Conservation (phyloP, 2,329 filamentous ascomycete species). For the Microascus cirrosus region DNA sequence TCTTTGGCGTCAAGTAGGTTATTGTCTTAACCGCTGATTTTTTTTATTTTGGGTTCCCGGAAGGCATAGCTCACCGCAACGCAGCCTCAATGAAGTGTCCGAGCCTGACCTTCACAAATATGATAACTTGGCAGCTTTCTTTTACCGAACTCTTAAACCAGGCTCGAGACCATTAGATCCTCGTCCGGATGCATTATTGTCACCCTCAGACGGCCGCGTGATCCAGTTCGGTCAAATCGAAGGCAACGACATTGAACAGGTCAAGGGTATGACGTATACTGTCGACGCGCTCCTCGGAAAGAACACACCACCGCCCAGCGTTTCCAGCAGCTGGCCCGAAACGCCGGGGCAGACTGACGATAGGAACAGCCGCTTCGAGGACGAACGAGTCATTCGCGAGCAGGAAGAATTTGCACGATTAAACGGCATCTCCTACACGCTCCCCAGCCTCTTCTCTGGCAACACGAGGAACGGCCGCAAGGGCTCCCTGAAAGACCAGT, state of each 20-base stretch:
- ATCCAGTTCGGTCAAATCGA: constrained; percentile 89
- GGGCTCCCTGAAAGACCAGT: constrained; percentile 59
- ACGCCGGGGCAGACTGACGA: constrained; percentile 2
- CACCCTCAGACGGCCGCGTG: constrained; percentile 81
- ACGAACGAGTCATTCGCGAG: constrained; percentile 59
- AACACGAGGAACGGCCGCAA: constrained; percentile 30
- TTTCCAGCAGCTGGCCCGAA: constrained; percentile 25
- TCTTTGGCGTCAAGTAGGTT: constrained; percentile 72
- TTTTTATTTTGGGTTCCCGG: neutral
- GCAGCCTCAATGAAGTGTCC: constrained; percentile 71
- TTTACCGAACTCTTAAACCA: constrained; percentile 89
- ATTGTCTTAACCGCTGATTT: neutral
- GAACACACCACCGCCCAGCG: constrained; percentile 42
- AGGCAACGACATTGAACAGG: constrained; percentile 91
- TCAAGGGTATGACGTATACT: constrained; percentile 97
- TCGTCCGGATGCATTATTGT: constrained; percentile 67
- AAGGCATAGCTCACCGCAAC: constrained; percentile 11
- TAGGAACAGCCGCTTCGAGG: constrained; percentile 22
- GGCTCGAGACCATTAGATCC: constrained; percentile 77
- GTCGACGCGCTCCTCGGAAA: constrained; percentile 83
- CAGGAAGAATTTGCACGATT: constrained; percentile 90
- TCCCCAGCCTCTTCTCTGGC: constrained; percentile 82
- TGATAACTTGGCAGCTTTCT: constrained; percentile 90
- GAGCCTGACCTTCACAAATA: constrained; percentile 84
- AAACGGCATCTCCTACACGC: constrained; percentile 91